Evolutionary conservation across 2,329 filamentous ascomycete species (phyloP).

Genomic region (Pseudogymnoascus destructans): DNA sequence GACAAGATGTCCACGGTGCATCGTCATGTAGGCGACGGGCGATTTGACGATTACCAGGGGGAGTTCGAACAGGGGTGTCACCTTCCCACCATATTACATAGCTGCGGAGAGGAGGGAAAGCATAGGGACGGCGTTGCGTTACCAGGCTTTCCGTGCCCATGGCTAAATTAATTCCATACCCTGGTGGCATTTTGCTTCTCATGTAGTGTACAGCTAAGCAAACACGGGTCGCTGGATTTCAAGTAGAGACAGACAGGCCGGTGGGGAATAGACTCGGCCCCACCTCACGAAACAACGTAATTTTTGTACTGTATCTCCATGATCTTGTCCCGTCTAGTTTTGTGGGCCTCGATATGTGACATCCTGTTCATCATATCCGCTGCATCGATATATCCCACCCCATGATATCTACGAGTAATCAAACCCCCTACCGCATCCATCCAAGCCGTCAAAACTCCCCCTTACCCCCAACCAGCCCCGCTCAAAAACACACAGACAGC

Average conservation of each 20-base stretch:
- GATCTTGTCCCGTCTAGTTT: neutral
- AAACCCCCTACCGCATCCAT: neutral
- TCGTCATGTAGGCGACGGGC: neutral
- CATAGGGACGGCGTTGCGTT: constrained; percentile 5
- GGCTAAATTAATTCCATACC: neutral
- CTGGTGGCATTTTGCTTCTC: neutral
- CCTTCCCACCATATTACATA: neutral
- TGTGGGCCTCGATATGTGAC: neutral
- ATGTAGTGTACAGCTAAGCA: constrained; percentile 6
- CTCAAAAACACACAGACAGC: neutral
- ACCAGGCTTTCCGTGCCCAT: neutral
- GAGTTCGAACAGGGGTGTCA: neutral
- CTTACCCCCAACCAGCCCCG: neutral
- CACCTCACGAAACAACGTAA: neutral
- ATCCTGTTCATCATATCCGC: constrained; percentile 1
- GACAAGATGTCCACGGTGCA: neutral
- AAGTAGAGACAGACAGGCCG: neutral
- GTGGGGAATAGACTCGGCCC: neutral
- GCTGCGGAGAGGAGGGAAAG: neutral
- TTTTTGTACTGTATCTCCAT: neutral
- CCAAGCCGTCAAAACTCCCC: neutral
- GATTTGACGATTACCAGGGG: neutral
- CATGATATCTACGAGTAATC: neutral
- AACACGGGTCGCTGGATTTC: neutral
- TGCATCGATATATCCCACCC: neutral